Conservation (phyloP, 2,329 filamentous ascomycete genomes). For the Pleochaeta shiraiana region DNA sequence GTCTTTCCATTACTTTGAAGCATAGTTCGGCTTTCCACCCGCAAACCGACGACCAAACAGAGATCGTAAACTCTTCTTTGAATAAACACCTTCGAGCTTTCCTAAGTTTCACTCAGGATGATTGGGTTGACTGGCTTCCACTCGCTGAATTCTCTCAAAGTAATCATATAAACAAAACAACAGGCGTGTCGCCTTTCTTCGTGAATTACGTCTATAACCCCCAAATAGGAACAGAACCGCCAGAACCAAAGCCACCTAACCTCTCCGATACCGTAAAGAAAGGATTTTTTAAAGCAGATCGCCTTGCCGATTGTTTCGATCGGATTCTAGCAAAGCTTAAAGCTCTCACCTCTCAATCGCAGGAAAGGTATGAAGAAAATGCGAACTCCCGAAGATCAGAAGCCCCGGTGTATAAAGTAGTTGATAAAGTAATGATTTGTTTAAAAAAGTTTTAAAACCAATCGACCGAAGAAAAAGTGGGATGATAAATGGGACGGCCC, state of each 20-base stretch:
- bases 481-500: not conserved
- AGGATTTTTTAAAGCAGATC: not conserved
- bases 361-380: not conserved
- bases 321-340: not conserved
- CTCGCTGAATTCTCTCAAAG: constrained; percentile 6
- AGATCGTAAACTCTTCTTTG: constrained; percentile 6
- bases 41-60: constrained; percentile 9
- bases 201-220: constrained; percentile 5
- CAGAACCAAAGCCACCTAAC: not conserved
- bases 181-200: constrained; percentile 7
- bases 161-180: constrained; percentile 5
- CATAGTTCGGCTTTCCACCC: constrained; percentile 7
- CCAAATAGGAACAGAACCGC: not conserved
- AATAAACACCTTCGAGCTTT: constrained; percentile 6
- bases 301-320: not conserved
- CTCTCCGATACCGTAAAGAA: not conserved
- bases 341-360: not conserved
- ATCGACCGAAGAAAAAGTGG: too few species aligned
- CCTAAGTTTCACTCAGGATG: constrained; percentile 7
- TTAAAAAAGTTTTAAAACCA: constrained; percentile 3
- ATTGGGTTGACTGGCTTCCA: too few species aligned
- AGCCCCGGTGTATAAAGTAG: not conserved
- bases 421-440: not conserved
- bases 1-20: not conserved
- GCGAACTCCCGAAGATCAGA: not conserved